These are phyloP conservation scores for Diplocarpon rosae DNA, from an alignment of 2,329 filamentous ascomycete genomes.

Conservation along the genomic window DNA sequence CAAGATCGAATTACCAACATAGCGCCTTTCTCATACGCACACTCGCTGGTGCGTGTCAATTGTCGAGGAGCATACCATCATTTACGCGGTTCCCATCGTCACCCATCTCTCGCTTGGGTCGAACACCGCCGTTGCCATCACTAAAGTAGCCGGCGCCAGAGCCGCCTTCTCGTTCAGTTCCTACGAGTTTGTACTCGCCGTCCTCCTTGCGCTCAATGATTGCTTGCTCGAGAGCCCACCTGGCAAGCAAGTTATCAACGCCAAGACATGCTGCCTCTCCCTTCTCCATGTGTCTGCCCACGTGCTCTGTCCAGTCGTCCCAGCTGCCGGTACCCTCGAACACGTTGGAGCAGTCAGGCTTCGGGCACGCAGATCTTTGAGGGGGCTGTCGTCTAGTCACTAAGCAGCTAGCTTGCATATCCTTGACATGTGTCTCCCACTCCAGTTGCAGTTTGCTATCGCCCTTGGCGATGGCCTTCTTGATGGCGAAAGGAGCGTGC, in stretches of 20 bases:
- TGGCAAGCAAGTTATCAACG: conserved; percentile 45
- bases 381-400: conserved; percentile 59
- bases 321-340: conserved; percentile 68
- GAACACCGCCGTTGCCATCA: conserved; percentile 22
- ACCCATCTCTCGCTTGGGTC: conserved; percentile 18
- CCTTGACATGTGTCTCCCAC: conserved; percentile 55
- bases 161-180: conserved; percentile 29
- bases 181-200: conserved; percentile 45
- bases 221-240: conserved; percentile 52
- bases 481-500: conserved; percentile 65
- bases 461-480: conserved; percentile 44
- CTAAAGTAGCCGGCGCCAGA: conserved; percentile 24
- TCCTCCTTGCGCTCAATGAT: conserved; percentile 49
- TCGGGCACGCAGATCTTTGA: conserved; percentile 57
- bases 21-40: background rate
- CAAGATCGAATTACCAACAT: too few species aligned
- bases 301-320: conserved; percentile 89
- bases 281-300: conserved; percentile 80
- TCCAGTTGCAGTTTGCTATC: conserved; percentile 49
- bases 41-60: conserved; percentile 8
- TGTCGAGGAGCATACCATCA: conserved; percentile 22
- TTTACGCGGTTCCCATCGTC: conserved; percentile 16
- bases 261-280: conserved; percentile 46
- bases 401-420: conserved; percentile 65
- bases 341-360: conserved; percentile 55